Conservation (phyloP, 2,329 filamentous ascomycete genomes). For the Colletotrichum australisinense region DNA sequence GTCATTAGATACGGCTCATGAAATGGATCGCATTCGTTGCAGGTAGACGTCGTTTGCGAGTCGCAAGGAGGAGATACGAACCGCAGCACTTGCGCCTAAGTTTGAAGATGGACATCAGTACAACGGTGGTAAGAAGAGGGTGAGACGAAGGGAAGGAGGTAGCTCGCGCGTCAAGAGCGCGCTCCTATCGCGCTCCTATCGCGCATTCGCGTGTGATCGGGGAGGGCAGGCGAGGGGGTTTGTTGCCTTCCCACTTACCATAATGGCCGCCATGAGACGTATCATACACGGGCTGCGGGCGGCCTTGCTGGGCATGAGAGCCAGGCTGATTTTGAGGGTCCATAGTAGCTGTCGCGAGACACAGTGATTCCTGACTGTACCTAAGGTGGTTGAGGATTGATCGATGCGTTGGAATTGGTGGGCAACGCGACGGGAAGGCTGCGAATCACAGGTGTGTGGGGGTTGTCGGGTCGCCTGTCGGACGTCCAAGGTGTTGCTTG, state of each 20-base stretch:
- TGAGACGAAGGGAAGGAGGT: constrained; percentile 24
- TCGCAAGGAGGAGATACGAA: constrained; percentile 54
- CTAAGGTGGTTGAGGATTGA: not conserved
- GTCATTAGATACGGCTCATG: constrained; percentile 6
- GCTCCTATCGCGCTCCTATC: not conserved
- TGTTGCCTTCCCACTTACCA: constrained; percentile 61
- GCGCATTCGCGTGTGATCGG: not conserved
- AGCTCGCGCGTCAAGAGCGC: not conserved
- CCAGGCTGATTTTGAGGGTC: constrained; percentile 48
- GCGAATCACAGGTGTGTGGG: not conserved
- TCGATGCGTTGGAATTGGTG: not conserved
- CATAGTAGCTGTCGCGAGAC: constrained; percentile 41
- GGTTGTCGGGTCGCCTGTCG: not conserved
- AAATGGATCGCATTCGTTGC: not conserved
- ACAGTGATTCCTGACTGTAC: not conserved
- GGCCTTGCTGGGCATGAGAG: constrained; percentile 59
- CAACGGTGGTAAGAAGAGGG: constrained; percentile 33
- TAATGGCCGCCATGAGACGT: constrained; percentile 81
- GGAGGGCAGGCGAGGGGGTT: constrained; percentile 30
- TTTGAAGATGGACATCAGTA: constrained; percentile 33
- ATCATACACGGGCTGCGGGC: constrained; percentile 77
- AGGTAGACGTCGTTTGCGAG: not conserved
- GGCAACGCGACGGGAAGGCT: not conserved
- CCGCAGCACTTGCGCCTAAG: constrained; percentile 75
- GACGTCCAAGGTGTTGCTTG: not conserved